phyloP scores from a whole-genome alignment of 2,329 filamentous ascomycete genomes.

The Lecanosticta acicola region DNA sequence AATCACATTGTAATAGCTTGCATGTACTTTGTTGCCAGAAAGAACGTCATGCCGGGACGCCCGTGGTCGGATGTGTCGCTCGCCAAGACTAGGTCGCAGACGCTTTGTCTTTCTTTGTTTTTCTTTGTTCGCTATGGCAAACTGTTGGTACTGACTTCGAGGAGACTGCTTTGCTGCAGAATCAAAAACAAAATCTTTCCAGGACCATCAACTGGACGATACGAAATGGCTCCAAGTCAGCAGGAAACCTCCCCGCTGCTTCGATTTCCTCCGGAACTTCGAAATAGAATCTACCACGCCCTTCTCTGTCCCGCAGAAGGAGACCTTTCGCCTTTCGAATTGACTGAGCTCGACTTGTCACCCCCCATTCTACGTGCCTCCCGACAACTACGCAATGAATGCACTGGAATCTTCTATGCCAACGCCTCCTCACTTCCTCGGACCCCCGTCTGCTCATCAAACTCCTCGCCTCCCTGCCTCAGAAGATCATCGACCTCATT shows the following conservation, averaged over 20 bases:
- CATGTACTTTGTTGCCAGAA: background rate
- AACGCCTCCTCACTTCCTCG: conserved; percentile 15
- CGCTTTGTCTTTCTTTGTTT: conserved; percentile 1
- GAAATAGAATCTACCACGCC: conserved; percentile 16
- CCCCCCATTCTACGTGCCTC: conserved; percentile 10
- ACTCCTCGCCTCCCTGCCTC: conserved; percentile 7
- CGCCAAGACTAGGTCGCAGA: background rate
- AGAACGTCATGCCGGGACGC: background rate
- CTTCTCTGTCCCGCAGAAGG: background rate
- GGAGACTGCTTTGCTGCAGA: too few relatives aligned
- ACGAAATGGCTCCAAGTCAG: background rate
- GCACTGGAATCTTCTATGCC: conserved; percentile 25
- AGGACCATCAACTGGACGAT: too few relatives aligned
- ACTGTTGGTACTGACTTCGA: background rate
- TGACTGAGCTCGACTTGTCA: conserved; percentile 9
- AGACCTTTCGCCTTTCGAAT: conserved; percentile 5
- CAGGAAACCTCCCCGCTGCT: conserved; percentile 6
- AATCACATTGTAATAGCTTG: too few relatives aligned
- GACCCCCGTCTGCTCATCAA: conserved; percentile 10
- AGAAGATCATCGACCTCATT: conserved; percentile 10
- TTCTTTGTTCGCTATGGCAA: background rate
- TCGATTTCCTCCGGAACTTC: conserved; percentile 11
- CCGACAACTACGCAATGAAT: conserved; percentile 17
- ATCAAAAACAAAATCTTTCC: too few relatives aligned
- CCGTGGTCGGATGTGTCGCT: background rate